Base-by-base conservation (phyloP, 2,329 filamentous ascomycete genomes). In the Trichoderma citrinoviride region DNA sequence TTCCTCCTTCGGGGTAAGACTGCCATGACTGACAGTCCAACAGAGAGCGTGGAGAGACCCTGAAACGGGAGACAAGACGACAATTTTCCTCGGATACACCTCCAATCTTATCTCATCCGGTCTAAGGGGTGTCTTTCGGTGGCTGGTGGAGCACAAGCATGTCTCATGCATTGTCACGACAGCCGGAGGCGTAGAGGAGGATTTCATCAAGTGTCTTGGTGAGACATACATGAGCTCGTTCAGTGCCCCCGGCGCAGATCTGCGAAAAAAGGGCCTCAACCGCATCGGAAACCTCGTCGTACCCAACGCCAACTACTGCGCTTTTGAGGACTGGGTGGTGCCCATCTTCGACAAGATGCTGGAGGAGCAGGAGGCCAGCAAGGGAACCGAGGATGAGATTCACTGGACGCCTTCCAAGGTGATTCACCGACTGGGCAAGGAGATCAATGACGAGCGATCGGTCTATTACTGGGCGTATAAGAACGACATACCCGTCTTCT, bases 391-490 rank as follows among this genome's bases (percentile, higher is more conserved):
- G 14, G 84, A 90, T 17, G 83, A 91, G 68, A 83, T 96, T 68
- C 84, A 89, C 79, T 99, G 95, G 95, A 98, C 95, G 0, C 95
- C 95, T 0, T 95, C 90, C 71, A 96, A 93, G 73, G 85, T 99
- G 56, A 97, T 97, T 74, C 87, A 90, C 72, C 87, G 95, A 1
- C 84, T 99, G 1, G 95, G 95, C 53, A 91, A 90, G 75, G 95
- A 98, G 77, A 97, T 99, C 78, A 91, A 97, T 77, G 87, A 98
- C 76, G 91, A 96, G 78, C 83, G 88, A 17, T 96, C 91, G 0
- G 93, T 98, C 23, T 95, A 93, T 76, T 97, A 98, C 81, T 99
- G 95, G 95, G 94, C 94, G 0, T 96, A 90, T 80, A 95, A 93
- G 80, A 98, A 99, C 79, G 83, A 95, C 76, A 98, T 99, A 65